Conservation (phyloP, 352 stramenopile species). For the Phytophthora citricola region DNA sequence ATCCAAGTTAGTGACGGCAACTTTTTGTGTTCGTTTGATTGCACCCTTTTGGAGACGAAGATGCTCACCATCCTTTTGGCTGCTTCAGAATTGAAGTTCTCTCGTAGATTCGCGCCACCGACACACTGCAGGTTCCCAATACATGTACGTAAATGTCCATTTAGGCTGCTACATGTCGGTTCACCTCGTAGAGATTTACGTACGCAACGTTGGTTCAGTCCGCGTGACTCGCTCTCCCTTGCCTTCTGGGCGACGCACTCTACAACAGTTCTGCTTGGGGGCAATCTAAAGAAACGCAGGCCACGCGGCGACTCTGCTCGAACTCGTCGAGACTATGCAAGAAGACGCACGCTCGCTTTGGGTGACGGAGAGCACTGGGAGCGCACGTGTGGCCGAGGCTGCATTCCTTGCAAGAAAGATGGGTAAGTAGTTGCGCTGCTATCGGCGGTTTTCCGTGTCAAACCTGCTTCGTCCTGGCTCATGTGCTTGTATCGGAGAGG, state of each 20-base stretch:
- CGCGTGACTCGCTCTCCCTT: too few species aligned
- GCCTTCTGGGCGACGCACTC: not conserved
- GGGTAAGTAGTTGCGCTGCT: slow-evolving; percentile 8
- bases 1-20: too few species aligned
- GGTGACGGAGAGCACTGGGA: slow-evolving; percentile 12
- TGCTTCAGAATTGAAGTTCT: slow-evolving; percentile 28
- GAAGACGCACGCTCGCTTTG: slow-evolving; percentile 1
- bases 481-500: slow-evolving; percentile 15
- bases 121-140: not conserved
- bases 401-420: slow-evolving; percentile 26
- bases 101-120: not conserved
- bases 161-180: too few species aligned
- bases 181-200: not conserved
- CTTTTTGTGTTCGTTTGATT: too few species aligned
- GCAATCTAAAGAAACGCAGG: slow-evolving; percentile 30
- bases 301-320: slow-evolving; percentile 21
- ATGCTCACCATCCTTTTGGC: slow-evolving; percentile 10
- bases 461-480: slow-evolving; percentile 21
- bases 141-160: not conserved
- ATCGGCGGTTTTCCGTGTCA: slow-evolving; percentile 9
- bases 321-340: slow-evolving; percentile 21
- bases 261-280: slow-evolving; percentile 6
- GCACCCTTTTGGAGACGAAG: not conserved
- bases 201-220: too few species aligned
- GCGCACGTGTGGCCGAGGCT: slow-evolving; percentile 10